Conservation (phyloP, 1,284 basidiomycete genomes). For the Salmacisia buchloeana region DNA sequence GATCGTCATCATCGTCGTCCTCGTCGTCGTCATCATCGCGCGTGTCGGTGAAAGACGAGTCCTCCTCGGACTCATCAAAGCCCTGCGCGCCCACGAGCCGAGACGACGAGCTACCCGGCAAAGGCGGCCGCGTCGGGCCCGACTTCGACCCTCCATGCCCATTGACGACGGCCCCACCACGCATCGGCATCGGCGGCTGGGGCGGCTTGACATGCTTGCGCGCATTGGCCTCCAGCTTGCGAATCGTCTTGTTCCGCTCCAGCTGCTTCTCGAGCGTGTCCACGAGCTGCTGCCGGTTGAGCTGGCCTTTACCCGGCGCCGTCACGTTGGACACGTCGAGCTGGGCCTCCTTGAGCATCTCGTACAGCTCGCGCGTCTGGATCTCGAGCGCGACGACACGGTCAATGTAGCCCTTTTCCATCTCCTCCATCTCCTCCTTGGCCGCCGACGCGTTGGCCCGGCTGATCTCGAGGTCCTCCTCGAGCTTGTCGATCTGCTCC, state of each 20-base stretch:
- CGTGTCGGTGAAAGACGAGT: background rate
- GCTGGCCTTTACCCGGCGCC: conserved; percentile 31
- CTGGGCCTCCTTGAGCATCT: conserved; percentile 72
- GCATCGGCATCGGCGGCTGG: no score
- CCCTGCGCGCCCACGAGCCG: background rate
- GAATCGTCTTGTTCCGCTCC: conserved; percentile 48
- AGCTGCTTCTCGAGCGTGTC: conserved; percentile 50
- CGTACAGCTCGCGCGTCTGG: conserved; percentile 88
- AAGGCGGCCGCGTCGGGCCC: background rate
- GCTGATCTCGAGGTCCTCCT: conserved; percentile 72
- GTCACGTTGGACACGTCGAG: conserved; percentile 57
- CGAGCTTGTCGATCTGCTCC: conserved; percentile 65
- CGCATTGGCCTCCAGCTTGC: conserved; percentile 49
- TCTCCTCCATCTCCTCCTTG: conserved; percentile 64
- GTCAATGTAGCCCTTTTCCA: conserved; percentile 77
- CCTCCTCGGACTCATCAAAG: background rate
- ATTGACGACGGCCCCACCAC: background rate
- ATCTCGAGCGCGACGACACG: conserved; percentile 80
- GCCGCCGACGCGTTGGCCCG: conserved; percentile 62
- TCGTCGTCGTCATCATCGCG: conserved; percentile 8
- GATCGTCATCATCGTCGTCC: conserved; percentile 10
- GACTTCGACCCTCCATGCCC: background rate
- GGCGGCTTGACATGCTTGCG: no score
- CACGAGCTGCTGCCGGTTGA: conserved; percentile 58
- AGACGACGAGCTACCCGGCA: background rate